Evolutionary conservation across 306 rosid species (phyloP).

Genomic region (Cercis canadensis): DNA sequence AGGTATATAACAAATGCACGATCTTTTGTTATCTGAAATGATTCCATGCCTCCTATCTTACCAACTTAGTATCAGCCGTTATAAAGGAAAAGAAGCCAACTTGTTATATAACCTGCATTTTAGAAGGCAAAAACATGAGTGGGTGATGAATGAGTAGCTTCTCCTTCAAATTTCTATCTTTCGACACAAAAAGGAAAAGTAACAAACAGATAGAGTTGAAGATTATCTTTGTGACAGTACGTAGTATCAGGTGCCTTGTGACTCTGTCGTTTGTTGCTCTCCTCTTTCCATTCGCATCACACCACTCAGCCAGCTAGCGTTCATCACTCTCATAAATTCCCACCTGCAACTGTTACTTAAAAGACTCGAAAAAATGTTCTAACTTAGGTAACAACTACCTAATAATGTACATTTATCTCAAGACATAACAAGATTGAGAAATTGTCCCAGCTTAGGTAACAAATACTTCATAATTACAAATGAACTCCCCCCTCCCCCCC

Average conservation of each 20-base stretch:
- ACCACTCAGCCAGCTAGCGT: conserved; percentile 38
- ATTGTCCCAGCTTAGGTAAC: conserved; percentile 36
- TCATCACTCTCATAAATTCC: conserved; percentile 28
- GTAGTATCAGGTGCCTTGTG: conserved; percentile 79
- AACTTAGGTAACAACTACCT: too few relatives aligned
- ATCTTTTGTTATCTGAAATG: conserved; percentile 63
- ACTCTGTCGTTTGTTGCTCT: conserved; percentile 35
- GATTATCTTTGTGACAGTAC: conserved; percentile 57
- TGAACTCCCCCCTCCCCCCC: too few relatives aligned
- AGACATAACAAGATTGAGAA: too few relatives aligned
- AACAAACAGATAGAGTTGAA: conserved; percentile 41
- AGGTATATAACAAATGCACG: conserved; percentile 42
- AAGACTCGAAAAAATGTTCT: conserved; percentile 25
- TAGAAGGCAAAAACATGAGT: background rate
- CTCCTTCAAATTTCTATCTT: conserved; percentile 51
- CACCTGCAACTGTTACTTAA: conserved; percentile 67
- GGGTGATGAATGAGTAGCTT: conserved; percentile 41
- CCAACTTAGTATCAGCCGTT: conserved; percentile 44
- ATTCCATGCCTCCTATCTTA: conserved; percentile 61
- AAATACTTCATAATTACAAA: too few relatives aligned
- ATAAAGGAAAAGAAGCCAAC: conserved; percentile 29
- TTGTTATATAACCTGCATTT: conserved; percentile 29
- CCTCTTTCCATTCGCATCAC: conserved; percentile 67
- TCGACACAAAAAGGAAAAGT: conserved; percentile 54
- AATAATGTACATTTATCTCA: too few relatives aligned